These are phyloP conservation scores for Darksidea phi DNA, from an alignment of 495 filamentous ascomycete species.

Conservation along the genomic window DNA sequence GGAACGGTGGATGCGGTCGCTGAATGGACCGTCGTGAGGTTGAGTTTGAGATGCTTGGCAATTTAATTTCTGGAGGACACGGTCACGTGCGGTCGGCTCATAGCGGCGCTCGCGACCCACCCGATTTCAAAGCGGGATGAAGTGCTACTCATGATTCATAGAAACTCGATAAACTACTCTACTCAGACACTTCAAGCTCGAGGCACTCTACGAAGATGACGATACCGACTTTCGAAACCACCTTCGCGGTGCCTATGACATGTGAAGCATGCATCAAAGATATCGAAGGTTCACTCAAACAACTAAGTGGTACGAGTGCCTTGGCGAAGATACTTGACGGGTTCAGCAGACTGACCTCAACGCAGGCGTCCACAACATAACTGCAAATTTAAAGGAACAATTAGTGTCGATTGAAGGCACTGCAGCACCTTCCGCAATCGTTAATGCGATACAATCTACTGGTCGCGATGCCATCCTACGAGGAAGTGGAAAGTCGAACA, in stretches of 20 bases:
- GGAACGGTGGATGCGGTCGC: background rate
- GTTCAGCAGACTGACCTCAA: constrained; percentile 4
- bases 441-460: constrained; percentile 81
- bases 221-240: constrained; percentile 58
- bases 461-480: constrained; percentile 92
- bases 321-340: background rate
- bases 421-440: constrained; percentile 83
- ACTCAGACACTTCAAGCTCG: background rate
- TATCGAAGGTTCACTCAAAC: constrained; percentile 70
- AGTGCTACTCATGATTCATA: background rate
- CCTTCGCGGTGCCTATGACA: constrained; percentile 91
- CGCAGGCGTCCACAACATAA: constrained; percentile 63
- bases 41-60: constrained; percentile 22
- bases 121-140: constrained; percentile 20
- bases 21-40: constrained; percentile 7
- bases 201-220: constrained; percentile 12
- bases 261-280: constrained; percentile 85
- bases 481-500: constrained; percentile 79
- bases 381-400: constrained; percentile 64
- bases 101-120: background rate
- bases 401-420: constrained; percentile 69
- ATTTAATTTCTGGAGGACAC: background rate
- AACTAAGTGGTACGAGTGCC: constrained; percentile 59
- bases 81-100: constrained; percentile 5
- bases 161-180: background rate